These are phyloP conservation scores for Santalum album DNA, from an alignment of 164 flowering plant species.

Conservation along the genomic window DNA sequence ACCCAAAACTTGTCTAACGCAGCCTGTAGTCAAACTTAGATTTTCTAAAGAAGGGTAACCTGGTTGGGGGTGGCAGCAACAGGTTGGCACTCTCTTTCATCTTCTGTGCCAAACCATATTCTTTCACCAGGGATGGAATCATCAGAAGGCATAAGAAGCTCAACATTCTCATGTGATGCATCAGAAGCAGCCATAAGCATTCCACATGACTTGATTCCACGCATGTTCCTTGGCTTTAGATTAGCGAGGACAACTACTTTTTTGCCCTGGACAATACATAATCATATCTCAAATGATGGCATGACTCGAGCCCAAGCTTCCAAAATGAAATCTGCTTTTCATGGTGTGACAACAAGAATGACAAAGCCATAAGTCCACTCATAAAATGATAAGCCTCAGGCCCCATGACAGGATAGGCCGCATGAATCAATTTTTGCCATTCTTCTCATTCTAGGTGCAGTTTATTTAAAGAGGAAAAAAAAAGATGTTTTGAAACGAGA, in stretches of 20 bases:
- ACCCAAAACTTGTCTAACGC: too few species aligned
- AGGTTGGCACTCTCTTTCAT: conserved; percentile 39
- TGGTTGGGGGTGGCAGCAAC: conserved; percentile 73
- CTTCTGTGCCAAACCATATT: conserved; percentile 77
- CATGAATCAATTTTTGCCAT: too few species aligned
- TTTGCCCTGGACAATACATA: conserved; percentile 28
- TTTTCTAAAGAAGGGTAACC: too few species aligned
- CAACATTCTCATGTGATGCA: conserved; percentile 82
- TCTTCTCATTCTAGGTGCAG: too few species aligned
- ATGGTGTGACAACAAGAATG: too few species aligned
- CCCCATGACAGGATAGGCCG: too few species aligned
- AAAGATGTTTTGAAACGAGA: too few species aligned
- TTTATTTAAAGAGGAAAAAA: too few species aligned
- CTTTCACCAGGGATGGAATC: conserved; percentile 78
- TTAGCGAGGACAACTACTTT: conserved; percentile 81
- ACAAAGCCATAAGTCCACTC: too few species aligned
- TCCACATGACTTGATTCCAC: conserved; percentile 82
- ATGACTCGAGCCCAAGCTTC: neutral
- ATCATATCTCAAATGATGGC: too few species aligned
- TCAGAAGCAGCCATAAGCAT: conserved; percentile 97
- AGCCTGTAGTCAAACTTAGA: too few species aligned
- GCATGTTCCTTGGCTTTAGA: conserved; percentile 93
- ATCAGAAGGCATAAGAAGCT: conserved; percentile 84
- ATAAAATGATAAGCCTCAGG: too few species aligned
- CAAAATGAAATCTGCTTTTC: neutral